Conservation (phyloP, 805 yeast species). For the Candida succiphila region DNA sequence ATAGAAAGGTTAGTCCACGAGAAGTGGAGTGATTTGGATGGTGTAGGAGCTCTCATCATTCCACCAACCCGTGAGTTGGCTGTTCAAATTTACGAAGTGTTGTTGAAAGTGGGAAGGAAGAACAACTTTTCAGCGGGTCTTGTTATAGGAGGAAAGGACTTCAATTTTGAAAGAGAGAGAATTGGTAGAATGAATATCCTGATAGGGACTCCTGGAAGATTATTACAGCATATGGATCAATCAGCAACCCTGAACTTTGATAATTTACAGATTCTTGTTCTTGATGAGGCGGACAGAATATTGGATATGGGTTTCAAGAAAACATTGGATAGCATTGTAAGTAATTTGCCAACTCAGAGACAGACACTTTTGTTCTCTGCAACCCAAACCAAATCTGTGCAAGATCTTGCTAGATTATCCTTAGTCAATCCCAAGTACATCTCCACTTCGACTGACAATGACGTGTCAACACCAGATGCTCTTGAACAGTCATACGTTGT, state of each 20-base stretch:
- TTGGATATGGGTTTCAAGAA: constrained; percentile 88
- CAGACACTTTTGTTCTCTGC: constrained; percentile 85
- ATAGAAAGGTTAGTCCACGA: constrained; percentile 60
- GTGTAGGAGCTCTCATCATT: constrained; percentile 81
- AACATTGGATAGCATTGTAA: constrained; percentile 71
- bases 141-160: constrained; percentile 91
- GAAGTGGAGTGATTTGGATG: constrained; percentile 75
- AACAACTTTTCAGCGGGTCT: constrained; percentile 79
- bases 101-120: constrained; percentile 69
- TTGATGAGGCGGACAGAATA: constrained; percentile 91
- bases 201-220: constrained; percentile 87
- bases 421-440: constrained; percentile 54
- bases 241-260: constrained; percentile 69
- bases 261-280: constrained; percentile 66
- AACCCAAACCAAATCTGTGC: constrained; percentile 76
- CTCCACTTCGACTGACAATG: constrained; percentile 26
- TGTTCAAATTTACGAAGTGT: constrained; percentile 81
- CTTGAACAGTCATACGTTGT: constrained; percentile 77
- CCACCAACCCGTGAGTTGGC: constrained; percentile 92
- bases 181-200: constrained; percentile 70
- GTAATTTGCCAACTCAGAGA: constrained; percentile 68
- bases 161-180: constrained; percentile 71
- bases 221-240: constrained; percentile 86
- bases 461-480: constrained; percentile 57
- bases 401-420: constrained; percentile 75